Evolutionary conservation across 2,329 filamentous ascomycete species (phyloP).

Genomic region (Fusarium guadeloupense): DNA sequence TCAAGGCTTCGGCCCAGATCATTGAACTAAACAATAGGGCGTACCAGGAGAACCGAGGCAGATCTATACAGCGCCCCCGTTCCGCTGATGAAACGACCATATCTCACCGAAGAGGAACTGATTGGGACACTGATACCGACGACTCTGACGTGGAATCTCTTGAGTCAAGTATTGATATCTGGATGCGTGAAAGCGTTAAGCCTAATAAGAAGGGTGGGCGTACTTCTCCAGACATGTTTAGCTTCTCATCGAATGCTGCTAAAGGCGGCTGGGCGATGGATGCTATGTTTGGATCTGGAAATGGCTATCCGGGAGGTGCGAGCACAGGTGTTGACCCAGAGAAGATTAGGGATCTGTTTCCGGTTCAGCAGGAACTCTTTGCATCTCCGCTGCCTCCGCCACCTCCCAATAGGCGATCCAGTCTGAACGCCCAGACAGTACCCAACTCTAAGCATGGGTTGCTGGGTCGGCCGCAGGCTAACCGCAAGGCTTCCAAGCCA

Average conservation of each 20-base stretch:
- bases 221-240: slow-evolving; percentile 63
- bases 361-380: slow-evolving; percentile 53
- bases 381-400: slow-evolving; percentile 54
- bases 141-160: slow-evolving; percentile 55
- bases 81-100: slow-evolving; percentile 59
- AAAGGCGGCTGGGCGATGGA: slow-evolving; percentile 58
- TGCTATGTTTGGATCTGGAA: slow-evolving; percentile 55
- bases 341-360: slow-evolving; percentile 58
- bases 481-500: slow-evolving; percentile 27
- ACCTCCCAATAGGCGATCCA: slow-evolving; percentile 63
- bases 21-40: slow-evolving; percentile 36
- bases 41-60: slow-evolving; percentile 29
- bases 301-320: slow-evolving; percentile 31
- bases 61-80: slow-evolving; percentile 52
- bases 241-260: slow-evolving; percentile 56
- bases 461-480: slow-evolving; percentile 33
- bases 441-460: slow-evolving; percentile 27
- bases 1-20: slow-evolving; percentile 33
- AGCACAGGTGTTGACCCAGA: slow-evolving; percentile 47
- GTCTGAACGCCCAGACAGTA: slow-evolving; percentile 59
- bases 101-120: slow-evolving; percentile 52
- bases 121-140: slow-evolving; percentile 57
- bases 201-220: slow-evolving; percentile 45
- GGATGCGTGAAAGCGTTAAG: slow-evolving; percentile 64
- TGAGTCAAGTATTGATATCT: slow-evolving; percentile 64